A percentile compares a stretch with the other conserved stretches of the same genome.
Evolutionary conservation across 176 grass and related monocot genomes (phyloP).

Genomic region (Neostapfia colusana): DNA sequence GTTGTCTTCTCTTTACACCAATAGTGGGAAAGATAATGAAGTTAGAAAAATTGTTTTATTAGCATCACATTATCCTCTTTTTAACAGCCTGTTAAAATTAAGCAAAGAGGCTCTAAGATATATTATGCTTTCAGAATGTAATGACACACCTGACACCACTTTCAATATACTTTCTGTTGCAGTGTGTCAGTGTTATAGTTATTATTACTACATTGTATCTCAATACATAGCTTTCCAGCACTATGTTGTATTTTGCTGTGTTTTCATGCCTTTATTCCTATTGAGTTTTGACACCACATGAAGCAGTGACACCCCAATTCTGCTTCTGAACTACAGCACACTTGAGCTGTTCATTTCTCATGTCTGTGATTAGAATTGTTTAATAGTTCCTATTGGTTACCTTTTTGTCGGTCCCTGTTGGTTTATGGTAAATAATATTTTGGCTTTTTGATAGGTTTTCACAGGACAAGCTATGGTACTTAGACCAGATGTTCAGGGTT

Average conservation of each 20-base stretch:
- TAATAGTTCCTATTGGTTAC: background rate
- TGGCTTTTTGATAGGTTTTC: slow-evolving; percentile 73
- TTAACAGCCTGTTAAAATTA: background rate
- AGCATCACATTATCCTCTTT: slow-evolving; percentile 2
- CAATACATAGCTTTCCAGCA: background rate
- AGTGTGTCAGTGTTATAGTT: background rate
- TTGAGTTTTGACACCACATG: slow-evolving; percentile 13
- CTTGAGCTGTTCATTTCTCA: background rate
- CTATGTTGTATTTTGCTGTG: background rate
- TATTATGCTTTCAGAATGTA: slow-evolving; percentile 1
- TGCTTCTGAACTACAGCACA: background rate
- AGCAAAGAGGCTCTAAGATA: background rate
- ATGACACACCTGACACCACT: background rate
- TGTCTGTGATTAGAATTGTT: slow-evolving; percentile 7
- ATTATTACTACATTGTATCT: background rate
- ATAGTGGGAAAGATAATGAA: background rate
- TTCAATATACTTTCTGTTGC: slow-evolving; percentile 5
- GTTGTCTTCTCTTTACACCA: background rate
- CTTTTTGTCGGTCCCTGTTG: slow-evolving; percentile 19
- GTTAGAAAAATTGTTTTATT: background rate
- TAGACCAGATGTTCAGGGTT: slow-evolving; percentile 99
- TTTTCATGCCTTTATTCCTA: slow-evolving; percentile 13
- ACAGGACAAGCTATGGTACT: slow-evolving; percentile 92
- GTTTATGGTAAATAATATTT: slow-evolving; percentile 29
- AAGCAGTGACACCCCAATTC: background rate